Evolutionary conservation across 768 basidiomycete genomes (phyloP), one percentile per base, ranked within the genome.

Genomic region (Mycena sanguinolenta): DNA sequence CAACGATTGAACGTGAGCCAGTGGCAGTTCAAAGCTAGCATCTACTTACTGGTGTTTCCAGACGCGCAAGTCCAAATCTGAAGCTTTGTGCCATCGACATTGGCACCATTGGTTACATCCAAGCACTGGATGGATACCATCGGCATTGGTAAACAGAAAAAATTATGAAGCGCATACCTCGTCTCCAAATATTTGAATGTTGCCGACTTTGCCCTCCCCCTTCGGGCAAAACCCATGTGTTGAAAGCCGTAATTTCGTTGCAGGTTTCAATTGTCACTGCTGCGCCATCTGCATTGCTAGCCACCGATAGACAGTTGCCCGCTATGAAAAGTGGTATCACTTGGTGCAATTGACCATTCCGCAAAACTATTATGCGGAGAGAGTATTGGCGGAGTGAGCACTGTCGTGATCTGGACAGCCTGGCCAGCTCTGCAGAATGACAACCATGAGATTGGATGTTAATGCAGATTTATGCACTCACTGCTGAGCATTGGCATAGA

Each of bases 51-150:
- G 50, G 71, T 59, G 50, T 69, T 70, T 17, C 53, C 67, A 34
- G 52, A 14, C 19, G 46, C 55, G 59, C 76, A 77, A 19, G 70
- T 71, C 76, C 76, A n/a, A n/a, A n/a, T n/a, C n/a, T n/a, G n/a
- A n/a, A n/a, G n/a, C n/a, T n/a, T n/a, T n/a, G n/a, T n/a, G 17
- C 77, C 76, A 61, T 77, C 74, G 5, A 53, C 68, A 60, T 75
- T 71, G 4, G 57, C 61, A 19, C 77, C 77, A 36, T 67, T 62
- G 12, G 64, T 73, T n/a, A 77, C 75, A 27, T 77, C 77, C 54
- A 77, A 53, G 36, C 77, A 77, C 69, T 68, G n/a, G 19, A 10
- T 13, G 38, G 27, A 19, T 7, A 28, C 17, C 28, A 49, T 2
- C 27, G 2, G n/a, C n/a, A 38, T 34, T 44, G 42, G 10, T 16